Evolutionary conservation across 257 asterid species (phyloP).

Genomic region (Solanum pinnatisectum): DNA sequence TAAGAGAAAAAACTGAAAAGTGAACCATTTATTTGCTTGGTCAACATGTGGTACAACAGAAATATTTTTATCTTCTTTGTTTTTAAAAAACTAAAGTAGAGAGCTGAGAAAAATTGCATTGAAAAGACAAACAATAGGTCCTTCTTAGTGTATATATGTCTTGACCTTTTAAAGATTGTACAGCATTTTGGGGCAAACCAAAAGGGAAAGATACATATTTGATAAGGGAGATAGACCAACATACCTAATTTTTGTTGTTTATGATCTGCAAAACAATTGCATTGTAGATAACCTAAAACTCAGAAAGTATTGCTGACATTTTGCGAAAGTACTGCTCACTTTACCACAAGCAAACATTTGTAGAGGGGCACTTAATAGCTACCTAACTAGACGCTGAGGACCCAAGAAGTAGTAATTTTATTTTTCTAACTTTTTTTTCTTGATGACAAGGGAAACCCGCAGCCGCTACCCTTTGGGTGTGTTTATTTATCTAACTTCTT

Average conservation of each 20-base stretch:
- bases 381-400: background rate
- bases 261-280: background rate
- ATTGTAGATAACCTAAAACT: background rate
- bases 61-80: background rate
- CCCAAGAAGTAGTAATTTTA: background rate
- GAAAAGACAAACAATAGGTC: background rate
- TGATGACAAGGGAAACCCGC: background rate
- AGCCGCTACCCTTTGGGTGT: background rate
- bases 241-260: background rate
- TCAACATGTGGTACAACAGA: background rate
- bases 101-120: background rate
- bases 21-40: background rate
- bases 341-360: background rate
- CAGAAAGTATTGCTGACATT: background rate
- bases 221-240: background rate
- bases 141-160: background rate
- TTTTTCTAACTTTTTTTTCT: background rate
- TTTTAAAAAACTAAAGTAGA: background rate
- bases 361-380: background rate
- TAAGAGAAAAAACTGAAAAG: background rate
- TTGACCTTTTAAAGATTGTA: background rate
- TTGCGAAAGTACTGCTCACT: background rate
- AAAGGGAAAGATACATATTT: background rate
- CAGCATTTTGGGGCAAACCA: background rate
- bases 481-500: background rate